phyloP scores from a whole-genome alignment of 75 land plant genomes.

The Picea glauca region DNA sequence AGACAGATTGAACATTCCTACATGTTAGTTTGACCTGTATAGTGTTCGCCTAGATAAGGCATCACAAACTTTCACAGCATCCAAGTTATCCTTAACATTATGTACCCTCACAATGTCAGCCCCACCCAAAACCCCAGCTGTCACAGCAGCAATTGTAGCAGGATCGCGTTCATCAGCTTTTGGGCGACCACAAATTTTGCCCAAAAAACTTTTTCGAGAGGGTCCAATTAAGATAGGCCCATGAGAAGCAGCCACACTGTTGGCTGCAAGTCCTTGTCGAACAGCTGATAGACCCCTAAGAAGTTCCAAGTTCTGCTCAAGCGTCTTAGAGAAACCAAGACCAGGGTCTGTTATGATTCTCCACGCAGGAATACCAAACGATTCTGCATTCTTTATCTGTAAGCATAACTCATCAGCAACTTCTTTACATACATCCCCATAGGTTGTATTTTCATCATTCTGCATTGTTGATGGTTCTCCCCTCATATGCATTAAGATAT shows the following conservation, averaged over 20 bases:
- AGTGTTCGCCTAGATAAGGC: constrained; percentile 29
- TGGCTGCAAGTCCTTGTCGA: constrained; percentile 41
- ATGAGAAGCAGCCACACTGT: constrained; percentile 47
- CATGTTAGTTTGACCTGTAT: too few relatives aligned
- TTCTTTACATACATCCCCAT: constrained; percentile 62
- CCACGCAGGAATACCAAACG: constrained; percentile 87
- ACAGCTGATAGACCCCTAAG: constrained; percentile 45
- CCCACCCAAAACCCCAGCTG: constrained; percentile 69
- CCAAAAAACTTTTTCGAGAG: constrained; percentile 86
- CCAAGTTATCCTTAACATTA: constrained; percentile 73
- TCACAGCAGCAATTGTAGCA: constrained; percentile 78
- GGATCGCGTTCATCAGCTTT: constrained; percentile 76
- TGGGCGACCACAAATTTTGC: constrained; percentile 53
- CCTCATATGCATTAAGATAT: constrained; percentile 94
- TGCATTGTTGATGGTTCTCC: constrained; percentile 93
- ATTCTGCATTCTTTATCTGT: constrained; percentile 60
- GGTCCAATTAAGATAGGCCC: constrained; percentile 75
- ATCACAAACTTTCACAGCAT: constrained; percentile 84
- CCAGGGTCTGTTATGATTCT: constrained; percentile 89
- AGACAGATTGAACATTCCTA: too few relatives aligned
- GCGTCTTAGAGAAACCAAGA: constrained; percentile 83
- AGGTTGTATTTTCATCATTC: constrained; percentile 56
- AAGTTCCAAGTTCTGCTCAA: constrained; percentile 72
- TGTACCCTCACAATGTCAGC: constrained; percentile 88
- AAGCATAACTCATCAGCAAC: constrained; percentile 62